Conservation (phyloP, 2,329 filamentous ascomycete genomes). For the Pestalotiopsis sp. region DNA sequence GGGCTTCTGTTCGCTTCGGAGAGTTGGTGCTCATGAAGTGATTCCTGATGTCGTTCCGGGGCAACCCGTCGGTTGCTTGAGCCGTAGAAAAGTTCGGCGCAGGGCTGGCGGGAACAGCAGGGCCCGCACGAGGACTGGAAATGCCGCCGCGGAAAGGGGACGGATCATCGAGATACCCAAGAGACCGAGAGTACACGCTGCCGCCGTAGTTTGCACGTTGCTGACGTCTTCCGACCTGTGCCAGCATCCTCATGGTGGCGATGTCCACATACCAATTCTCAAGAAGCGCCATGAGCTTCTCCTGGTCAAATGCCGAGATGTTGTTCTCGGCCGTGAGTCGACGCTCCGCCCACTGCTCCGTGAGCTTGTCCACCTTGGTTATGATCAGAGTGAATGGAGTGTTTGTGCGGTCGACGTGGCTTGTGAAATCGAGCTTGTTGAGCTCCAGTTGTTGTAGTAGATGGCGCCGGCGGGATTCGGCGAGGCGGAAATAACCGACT, state of each 20-base stretch:
- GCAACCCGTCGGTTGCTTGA: too few relatives aligned
- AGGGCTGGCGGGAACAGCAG: background rate
- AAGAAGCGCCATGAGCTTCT: slow-evolving; percentile 20
- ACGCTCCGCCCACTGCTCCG: slow-evolving; percentile 13
- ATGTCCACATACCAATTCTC: slow-evolving; percentile 19
- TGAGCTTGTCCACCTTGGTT: background rate
- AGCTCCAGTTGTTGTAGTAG: background rate
- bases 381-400: background rate
- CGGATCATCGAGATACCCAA: background rate
- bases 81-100: background rate
- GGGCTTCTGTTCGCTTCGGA: too few relatives aligned
- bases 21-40: too few relatives aligned
- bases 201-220: background rate
- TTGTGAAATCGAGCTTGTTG: background rate
- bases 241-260: slow-evolving; percentile 15
- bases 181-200: background rate
- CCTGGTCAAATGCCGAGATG: slow-evolving; percentile 20
- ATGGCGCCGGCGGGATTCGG: background rate
- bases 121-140: background rate
- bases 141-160: background rate
- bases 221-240: background rate
- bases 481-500: background rate
- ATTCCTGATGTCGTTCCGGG: too few relatives aligned
- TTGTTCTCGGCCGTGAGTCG: slow-evolving; percentile 11
- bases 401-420: background rate